Base-by-base conservation (phyloP, 805 yeast species). In the Starmerella lactis-condensi region DNA sequence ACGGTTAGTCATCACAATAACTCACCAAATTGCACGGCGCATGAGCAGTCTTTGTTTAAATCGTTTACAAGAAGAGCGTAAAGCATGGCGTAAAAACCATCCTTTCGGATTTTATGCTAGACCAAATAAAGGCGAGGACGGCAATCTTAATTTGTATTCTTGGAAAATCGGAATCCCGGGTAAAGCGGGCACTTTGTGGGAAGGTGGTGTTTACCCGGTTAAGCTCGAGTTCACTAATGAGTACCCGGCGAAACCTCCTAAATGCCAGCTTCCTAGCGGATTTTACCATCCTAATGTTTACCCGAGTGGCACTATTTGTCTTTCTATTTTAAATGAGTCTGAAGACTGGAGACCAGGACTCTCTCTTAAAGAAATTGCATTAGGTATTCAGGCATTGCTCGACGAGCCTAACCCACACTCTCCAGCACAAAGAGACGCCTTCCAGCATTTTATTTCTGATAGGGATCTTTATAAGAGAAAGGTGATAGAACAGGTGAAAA, bases 131-230 rank as follows among this genome's bases (percentile, higher is more conserved):
- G 60, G 64, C n/a, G 47, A 60, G 2, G 93, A 82, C 47, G 98
- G 98, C 3, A 60, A 81, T 1, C 60, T 89, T 39, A 82, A 89
- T 53, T 61, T 89, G 39, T 75, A 76, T 48, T 65, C 57, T 46
- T 89, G 99, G 99, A 70, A 69, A 11, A 91, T 93, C 12, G 96
- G 96, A 17, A 76, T 89, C 33, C 98, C 98, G 6, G 99, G 99
- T 8, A 83, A 77, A 52, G 62, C 69, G 24, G 69, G 69, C 41
- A 82, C 98, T 2, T 46, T 72, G 13, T 89, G 96, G 96, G 79
- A 68, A 17, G 77, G 76, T 31, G 96, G 85, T n/a, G 68, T 75
- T 0, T 89, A 70, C 51, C 93, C 94, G 10, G 60, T 89, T 23
- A 69, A 82, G 2, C 70, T 89, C 22, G 55, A 62, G 6, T 89